Conservation (phyloP, 2,329 filamentous ascomycete species). For the Phaeosphaeriaceae sp. region DNA sequence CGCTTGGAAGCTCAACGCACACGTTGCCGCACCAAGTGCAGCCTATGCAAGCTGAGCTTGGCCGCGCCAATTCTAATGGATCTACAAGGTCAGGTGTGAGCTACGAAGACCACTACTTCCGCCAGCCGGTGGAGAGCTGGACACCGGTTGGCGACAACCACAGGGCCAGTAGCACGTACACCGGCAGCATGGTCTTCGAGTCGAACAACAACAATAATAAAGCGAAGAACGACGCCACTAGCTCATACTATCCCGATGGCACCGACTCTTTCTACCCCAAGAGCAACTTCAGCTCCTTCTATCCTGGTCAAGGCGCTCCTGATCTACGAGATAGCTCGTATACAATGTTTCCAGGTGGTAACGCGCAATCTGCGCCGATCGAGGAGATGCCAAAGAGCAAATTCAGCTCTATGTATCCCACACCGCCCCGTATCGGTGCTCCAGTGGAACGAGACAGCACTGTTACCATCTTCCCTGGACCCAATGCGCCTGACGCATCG, state of each 20-base stretch:
- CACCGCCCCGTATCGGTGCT: constrained; percentile 35
- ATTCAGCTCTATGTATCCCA: constrained; percentile 36
- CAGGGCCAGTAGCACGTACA: constrained; percentile 55
- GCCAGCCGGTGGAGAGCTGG: constrained; percentile 45
- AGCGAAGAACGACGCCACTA: constrained; percentile 65
- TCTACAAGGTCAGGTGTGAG: constrained; percentile 44
- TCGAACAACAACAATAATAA: constrained; percentile 52
- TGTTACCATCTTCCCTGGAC: constrained; percentile 41
- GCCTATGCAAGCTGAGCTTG: constrained; percentile 49
- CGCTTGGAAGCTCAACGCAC: constrained; percentile 66
- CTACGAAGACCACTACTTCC: constrained; percentile 39
- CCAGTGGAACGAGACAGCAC: constrained; percentile 62
- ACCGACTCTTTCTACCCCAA: constrained; percentile 47
- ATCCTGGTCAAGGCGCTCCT: constrained; percentile 57
- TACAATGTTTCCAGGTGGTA: constrained; percentile 38
- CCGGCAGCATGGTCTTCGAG: constrained; percentile 50
- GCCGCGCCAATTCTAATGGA: constrained; percentile 46
- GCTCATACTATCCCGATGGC: constrained; percentile 50
- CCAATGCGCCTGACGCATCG: constrained; percentile 17
- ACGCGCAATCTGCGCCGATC: constrained; percentile 19
- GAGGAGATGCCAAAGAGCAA: constrained; percentile 28
- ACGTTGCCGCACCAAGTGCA: constrained; percentile 45
- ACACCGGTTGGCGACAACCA: constrained; percentile 45
- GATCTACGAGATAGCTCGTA: constrained; percentile 69
- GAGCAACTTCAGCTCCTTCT: constrained; percentile 65